A percentile compares a stretch with the other conserved stretches of the same genome.
These are phyloP conservation scores for Elymus sibiricus DNA, from an alignment of 176 grass and related monocot genomes.

Conservation along the genomic window DNA sequence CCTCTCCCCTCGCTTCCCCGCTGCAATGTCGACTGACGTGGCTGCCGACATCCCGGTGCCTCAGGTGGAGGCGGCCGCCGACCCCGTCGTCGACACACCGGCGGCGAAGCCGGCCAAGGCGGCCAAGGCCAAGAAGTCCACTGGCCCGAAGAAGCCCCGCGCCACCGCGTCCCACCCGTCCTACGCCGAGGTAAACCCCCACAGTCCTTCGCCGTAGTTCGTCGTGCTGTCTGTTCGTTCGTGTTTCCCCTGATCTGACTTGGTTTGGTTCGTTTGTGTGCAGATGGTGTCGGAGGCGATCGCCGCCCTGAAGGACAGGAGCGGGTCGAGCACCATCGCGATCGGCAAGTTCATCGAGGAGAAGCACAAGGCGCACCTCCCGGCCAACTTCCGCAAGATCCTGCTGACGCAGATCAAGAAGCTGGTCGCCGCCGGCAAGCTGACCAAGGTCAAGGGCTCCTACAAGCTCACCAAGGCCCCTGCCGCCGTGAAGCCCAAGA, in stretches of 20 bases:
- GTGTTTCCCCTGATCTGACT: background rate
- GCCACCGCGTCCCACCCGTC: conserved; percentile 47
- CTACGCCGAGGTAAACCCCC: conserved; percentile 55
- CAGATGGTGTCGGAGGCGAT: conserved; percentile 88
- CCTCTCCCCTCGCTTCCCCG: background rate
- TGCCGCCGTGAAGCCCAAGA: background rate
- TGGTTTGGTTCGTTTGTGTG: background rate
- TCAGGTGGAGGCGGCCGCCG: conserved; percentile 13
- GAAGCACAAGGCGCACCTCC: conserved; percentile 56
- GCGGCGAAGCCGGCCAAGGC: conserved; percentile 61
- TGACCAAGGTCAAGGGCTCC: conserved; percentile 71
- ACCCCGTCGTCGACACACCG: conserved; percentile 21
- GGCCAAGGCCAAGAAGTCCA: conserved; percentile 69
- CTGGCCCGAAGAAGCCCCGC: conserved; percentile 41
- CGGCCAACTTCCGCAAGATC: conserved; percentile 62
- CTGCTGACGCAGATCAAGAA: conserved; percentile 50
- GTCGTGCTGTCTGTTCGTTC: background rate
- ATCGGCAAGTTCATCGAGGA: conserved; percentile 73
- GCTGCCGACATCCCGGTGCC: background rate
- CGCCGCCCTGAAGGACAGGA: conserved; percentile 62
- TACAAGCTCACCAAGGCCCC: conserved; percentile 50
- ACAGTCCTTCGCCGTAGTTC: background rate
- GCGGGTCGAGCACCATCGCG: conserved; percentile 72
- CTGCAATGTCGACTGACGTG: conserved; percentile 42
- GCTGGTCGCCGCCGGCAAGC: conserved; percentile 49